Base-by-base conservation (phyloP, 164 flowering plant genomes). In the Tinospora cordifolia region DNA sequence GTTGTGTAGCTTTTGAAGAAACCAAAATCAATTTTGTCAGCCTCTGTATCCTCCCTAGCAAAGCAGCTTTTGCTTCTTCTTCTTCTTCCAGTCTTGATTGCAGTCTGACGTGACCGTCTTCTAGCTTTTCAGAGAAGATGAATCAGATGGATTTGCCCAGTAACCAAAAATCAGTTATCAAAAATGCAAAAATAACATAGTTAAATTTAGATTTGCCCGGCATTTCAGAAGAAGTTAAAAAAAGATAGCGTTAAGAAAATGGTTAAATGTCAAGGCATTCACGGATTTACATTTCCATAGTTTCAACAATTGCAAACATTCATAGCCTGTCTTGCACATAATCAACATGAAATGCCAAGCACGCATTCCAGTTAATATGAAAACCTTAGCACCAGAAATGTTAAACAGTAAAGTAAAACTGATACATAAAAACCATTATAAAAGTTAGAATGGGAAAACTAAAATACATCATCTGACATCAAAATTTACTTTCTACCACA, bases 41-140 rank as follows among this genome's bases (percentile, higher is more conserved):
- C 72, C 99, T 79, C 59, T 94, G 99, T 77, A 94, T 94, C 80
- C 98, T 82, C 69, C 93, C 84, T 75, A 94, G 78, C 62, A 94
- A 81, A 72, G 97, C 98, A 67, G 93, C 93, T 83, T 94, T 94
- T 27, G 98, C 99, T 78, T 94, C 99, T 86, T 94, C 98, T 78
- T 92, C 99, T 81, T 90, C 87, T 79, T 92, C 99, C 85, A 92
- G 79, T 78, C 97, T 85, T 67, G 97, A 89, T 62, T 92, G 98
- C 80, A 94, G 84, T 83, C 81, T 89, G 82, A 87, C 77, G 76
- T 90, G 97, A 79, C 92, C 98, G 86, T 94, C 99, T 80, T 89
- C 98, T 79, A 94, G 82, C 99, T 94, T 86, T 80, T 80, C 59
- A 81, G 27, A 80, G 71, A 72, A 80, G 47, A 77, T 38, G 30